phyloP scores from a whole-genome alignment of 1,284 basidiomycete species.

The Xerocomus nothofagi region DNA sequence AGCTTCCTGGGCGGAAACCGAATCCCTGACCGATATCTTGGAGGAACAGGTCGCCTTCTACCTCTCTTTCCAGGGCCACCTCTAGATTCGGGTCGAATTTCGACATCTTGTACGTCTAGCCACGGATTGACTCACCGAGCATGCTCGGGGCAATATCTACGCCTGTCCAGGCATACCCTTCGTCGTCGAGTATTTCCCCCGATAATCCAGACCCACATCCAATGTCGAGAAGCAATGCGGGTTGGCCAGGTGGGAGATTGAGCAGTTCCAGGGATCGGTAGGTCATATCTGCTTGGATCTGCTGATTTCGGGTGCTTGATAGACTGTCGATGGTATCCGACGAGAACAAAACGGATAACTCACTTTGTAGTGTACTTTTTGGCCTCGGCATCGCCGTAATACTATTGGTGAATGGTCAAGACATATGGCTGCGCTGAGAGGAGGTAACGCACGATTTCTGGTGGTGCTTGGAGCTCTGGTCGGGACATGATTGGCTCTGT shows the following conservation, averaged over 20 bases:
- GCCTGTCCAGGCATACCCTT: constrained; percentile 94
- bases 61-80: constrained; percentile 90
- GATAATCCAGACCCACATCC: constrained; percentile 98
- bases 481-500: constrained; percentile 92
- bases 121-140: constrained; percentile 64
- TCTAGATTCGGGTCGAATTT: constrained; percentile 49
- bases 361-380: constrained; percentile 97
- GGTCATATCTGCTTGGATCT: constrained; percentile 98
- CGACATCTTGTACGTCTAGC: neutral
- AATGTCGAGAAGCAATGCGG: constrained; percentile 90
- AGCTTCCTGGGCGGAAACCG: constrained; percentile 93
- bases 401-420: constrained; percentile 50
- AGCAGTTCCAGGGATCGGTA: constrained; percentile 92
- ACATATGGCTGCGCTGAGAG: neutral
- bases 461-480: constrained; percentile 94
- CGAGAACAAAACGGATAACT: constrained; percentile 19
- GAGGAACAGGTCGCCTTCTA: constrained; percentile 90
- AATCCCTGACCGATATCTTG: constrained; percentile 94
- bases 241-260: constrained; percentile 73
- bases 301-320: constrained; percentile 88
- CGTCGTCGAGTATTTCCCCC: constrained; percentile 94
- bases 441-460: constrained; percentile 78
- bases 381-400: constrained; percentile 95
- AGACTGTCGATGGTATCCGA: neutral
- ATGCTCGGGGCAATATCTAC: constrained; percentile 97